Conservation (phyloP, 345 rosid species). For the Geranium brycei region DNA sequence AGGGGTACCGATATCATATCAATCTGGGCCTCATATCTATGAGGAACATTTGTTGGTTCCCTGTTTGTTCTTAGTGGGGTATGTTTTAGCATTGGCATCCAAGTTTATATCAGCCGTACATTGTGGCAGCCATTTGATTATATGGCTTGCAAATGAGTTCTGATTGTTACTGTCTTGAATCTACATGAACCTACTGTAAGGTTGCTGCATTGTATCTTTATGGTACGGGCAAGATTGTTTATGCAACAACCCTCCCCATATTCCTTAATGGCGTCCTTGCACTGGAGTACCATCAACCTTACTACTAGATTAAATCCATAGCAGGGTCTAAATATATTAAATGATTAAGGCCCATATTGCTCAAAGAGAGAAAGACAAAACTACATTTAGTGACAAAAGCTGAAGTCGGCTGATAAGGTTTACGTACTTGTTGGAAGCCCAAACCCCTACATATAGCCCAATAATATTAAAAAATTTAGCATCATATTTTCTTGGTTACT, state of each 20-base stretch:
- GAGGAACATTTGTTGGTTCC: background rate
- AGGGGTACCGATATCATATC: background rate
- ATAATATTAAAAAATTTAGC: no score
- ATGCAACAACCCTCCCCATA: no score
- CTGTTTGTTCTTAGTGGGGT: background rate
- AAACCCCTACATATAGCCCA: no score
- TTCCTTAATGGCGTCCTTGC: no score
- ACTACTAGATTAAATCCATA: background rate
- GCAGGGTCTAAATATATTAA: background rate
- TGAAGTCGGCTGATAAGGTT: no score
- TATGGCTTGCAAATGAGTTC: background rate
- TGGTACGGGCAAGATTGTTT: no score
- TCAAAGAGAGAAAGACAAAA: no score
- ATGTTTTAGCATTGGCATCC: background rate
- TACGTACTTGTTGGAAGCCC: no score
- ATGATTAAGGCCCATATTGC: no score
- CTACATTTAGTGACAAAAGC: no score
- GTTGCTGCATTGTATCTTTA: no score
- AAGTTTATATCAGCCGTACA: background rate
- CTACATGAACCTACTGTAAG: background rate
- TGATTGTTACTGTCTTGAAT: background rate
- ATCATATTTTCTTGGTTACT: background rate
- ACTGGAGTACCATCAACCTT: no score
- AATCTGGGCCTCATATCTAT: background rate
- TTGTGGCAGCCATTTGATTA: background rate